Evolutionary conservation across 352 stramenopile genomes (phyloP), one percentile per base, ranked within the genome.

Genomic region (Phytophthora litchii): DNA sequence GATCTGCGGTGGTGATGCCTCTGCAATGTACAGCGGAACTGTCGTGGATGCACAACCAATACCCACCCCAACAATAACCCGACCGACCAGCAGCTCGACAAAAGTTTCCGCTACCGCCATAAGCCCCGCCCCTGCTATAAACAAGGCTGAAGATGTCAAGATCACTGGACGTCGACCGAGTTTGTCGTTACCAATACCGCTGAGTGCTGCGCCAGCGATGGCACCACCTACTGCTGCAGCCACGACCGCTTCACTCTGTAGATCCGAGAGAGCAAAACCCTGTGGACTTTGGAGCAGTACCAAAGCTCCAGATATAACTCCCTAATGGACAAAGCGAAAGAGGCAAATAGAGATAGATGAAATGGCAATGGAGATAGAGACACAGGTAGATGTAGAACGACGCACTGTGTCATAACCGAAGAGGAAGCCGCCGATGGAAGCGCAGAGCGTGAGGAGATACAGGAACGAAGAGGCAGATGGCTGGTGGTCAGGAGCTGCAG

Each of bases 401-500:
- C 56, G 14, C 5, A 83, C 74, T 36, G 84, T 94, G 68, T 94
- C 84, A 70, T 94, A 94, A 43, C 83, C 83, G 50, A 92, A 90
- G 45, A 92, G 75, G 64, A 92, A 92, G 49, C 83, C 83, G 44
- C 83, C 83, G 58, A 89, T 83, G 13, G 83, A 27, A 27, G 23
- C 23, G 23, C 23, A 27, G 23, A 73, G 60, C 41, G 79, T 93
- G 29, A 93, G 70, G 17, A 91, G 55, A 16, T 83, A 88, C 21
- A 92, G 60, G 44, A 78, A 86, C 10, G 61, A 34, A 36, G 64
- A 65, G 13, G 43, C 34, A 1, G 32, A 35, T 19, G 40, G 21
- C 7, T 50, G 27, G 31, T 42, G 44, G 6, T 40, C 38, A 7
- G 29, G 31, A 20, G 4, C 25, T 61, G 50, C n/a, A 27, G 11